Percentiles rank a stretch among this genome's conserved stretches.
These are phyloP conservation scores for Liriodendron chinense DNA, from an alignment of 164 flowering plant genomes.

Conservation along the genomic window DNA sequence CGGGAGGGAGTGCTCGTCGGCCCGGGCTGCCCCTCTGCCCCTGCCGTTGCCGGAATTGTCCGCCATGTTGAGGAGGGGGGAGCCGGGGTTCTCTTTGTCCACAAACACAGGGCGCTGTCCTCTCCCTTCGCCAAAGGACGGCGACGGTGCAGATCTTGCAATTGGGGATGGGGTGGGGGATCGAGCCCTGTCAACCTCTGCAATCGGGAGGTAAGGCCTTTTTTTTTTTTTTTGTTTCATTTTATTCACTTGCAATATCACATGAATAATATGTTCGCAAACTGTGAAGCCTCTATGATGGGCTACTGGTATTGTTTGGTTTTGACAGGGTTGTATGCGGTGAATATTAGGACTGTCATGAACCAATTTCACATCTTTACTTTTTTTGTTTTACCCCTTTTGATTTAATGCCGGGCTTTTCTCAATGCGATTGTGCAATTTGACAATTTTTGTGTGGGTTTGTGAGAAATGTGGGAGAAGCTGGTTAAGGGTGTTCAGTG, in stretches of 20 bases:
- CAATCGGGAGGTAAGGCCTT: constrained; percentile 4
- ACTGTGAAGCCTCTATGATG: neutral
- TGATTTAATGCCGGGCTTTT: neutral
- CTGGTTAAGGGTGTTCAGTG: no score
- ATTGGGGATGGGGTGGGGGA: constrained; percentile 13
- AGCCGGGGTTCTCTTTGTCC: neutral
- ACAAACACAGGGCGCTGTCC: constrained; percentile 9
- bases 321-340: neutral
- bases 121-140: constrained; percentile 35
- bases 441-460: no score
- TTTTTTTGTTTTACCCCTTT: neutral
- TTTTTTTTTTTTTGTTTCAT: neutral
- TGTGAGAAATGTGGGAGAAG: no score
- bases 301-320: neutral
- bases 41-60: constrained; percentile 25
- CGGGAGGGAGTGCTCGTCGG: neutral
- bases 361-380: neutral
- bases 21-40: constrained; percentile 17
- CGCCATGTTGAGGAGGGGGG: constrained; percentile 5
- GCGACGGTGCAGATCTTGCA: neutral
- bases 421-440: no score
- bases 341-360: neutral
- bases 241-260: neutral
- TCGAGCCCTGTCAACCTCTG: neutral
- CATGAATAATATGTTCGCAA: no score